Base-by-base conservation (phyloP, 139 green algal genomes). In the Volvox reticuliferus region DNA sequence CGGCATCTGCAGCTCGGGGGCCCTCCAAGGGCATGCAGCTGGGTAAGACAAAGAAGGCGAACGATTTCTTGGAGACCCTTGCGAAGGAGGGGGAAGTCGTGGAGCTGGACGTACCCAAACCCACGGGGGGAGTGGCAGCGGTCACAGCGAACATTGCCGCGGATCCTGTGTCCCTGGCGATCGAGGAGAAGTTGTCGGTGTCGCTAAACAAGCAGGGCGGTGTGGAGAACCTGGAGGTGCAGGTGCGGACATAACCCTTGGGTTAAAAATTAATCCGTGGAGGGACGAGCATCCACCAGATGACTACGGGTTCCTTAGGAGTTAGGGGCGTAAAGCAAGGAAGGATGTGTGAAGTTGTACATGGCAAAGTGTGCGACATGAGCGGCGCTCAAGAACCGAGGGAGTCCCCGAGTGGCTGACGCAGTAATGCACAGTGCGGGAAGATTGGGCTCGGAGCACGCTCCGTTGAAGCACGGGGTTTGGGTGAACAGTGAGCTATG, bases 171-270 rank as follows among this genome's bases (percentile, higher is more conserved):
- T 94, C 95, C 21, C 92, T 96, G 21, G 83, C 90, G 24, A 95
- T 98, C 63, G 96, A 98, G n/a, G 97, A 99, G 93, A 98, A 98
- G 91, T 91, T 99, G 73, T 90, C 88, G 24, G 97, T 97, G 32
- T 79, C 92, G 61, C 94, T 99, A 36, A 97, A 97, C 95, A 98
- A 98, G 92, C 84, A 95, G 89, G 98, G 98, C 55, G 98, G 98
- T 3, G 73, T 99, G 89, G 97, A 99, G 93, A 96, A 95, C 91
- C 93, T 99, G 92, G 98, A 99, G 94, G 94, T 99, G 55, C 96
- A 99, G 86, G 86, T 90, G 28, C 71, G 71, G 20, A 1, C 16
- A 14, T 55, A 80, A 55, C 44, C 44, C 9, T 55, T 9, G 44
- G 44, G 5, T 55, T 55, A 14, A 55, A 55, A 14, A 55, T 55